Evolutionary conservation across 2,329 filamentous ascomycete species (phyloP), one percentile per base, ranked within the genome.

Genomic region (Diaporthe ilicicola): DNA sequence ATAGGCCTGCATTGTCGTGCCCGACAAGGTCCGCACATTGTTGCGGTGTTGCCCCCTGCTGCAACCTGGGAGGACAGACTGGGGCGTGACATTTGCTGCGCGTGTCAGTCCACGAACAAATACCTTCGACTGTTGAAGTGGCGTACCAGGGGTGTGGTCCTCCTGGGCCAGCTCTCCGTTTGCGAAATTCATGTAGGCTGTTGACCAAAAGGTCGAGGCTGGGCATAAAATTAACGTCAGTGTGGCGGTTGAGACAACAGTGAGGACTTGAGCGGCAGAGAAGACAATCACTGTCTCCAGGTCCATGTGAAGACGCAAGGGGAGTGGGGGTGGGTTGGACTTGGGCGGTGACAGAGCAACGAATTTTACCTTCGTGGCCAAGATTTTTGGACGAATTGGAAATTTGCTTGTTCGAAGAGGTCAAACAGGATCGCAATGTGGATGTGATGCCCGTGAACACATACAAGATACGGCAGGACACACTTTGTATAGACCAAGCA

Each of bases 1-100:
- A 69, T 82, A 82, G 1, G 80, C 78, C 62, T 76, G 74, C 50
- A 82, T 71, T 53, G 73, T 75, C 59, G 64, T 62, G 22, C 51
- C 48, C 19, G 72, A 67, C 37, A 73, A 44, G 50, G 42, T 39
- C 70, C 70, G 72, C 15, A 53, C 24, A 37, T 48, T 27, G 27
- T 53, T 44, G 48, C 29, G 53, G 37, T 53, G 27, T 24, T 65
- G 55, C 17, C 24, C 62, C 34, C 44, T 42, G 29, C 50, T 64
- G 37, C 50, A 69, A 1, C 50, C 62, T 19, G 56, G 53, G n/a
- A 67, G 22, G 12, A 61, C 2, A 5, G 15, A n/a, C 10, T n/a
- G 27, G 9, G 27, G 9, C 46, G 27, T 15, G 13, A 19, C 32
- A 51, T 67, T 64, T 67, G 39, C 29, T 50, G 46, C 19, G 53